Evolutionary conservation across 2,329 filamentous ascomycete species (phyloP), one percentile per base, ranked within the genome.

Genomic region (Albifimbria verrucaria): DNA sequence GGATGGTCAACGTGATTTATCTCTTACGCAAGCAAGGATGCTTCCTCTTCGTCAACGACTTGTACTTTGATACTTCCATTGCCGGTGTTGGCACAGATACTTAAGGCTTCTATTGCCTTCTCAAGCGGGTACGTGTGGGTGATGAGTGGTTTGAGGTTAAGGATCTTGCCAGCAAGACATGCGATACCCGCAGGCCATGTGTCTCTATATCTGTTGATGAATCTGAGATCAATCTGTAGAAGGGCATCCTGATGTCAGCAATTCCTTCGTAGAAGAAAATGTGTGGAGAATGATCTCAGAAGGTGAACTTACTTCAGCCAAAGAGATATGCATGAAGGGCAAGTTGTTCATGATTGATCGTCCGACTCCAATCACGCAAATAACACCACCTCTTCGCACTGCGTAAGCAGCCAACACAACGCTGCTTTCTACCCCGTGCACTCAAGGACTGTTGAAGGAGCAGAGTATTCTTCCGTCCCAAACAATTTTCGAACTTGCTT

Each of bases 191-290:
- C 77, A 0, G 86, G 85, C 86, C 86, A 89, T 0, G 85, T 88
- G 61, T 89, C 84, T 41, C 79, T 75, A 64, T 89, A 89, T 7
- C 86, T 76, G 65, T 89, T 88, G 64, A 88, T 89, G 69, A 89
- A 89, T 36, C 79, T 81, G 23, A 89, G 72, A 59, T 88, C 77
- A 57, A 89, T 87, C 62, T 65, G 24, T 10, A 4, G n/a, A n/a
- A n/a, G n/a, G 26, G 26, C 26, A 15, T 15, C 26, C 15, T 9
- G 26, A 32, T 32, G 15, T 32, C 26, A 32, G 9, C 26, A 32
- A 32, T 32, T 32, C 26, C 26, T 32, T 32, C 9, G 15, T 15
- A 7, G 7, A 9, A 15, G 7, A 7, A 32, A 32, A 32, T 15
- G n/a, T n/a, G n/a, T 32, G 26, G 26, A 9, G 26, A 32, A 9